Conservation (phyloP, 1,139 yeast species). For the Candida smagusa region DNA sequence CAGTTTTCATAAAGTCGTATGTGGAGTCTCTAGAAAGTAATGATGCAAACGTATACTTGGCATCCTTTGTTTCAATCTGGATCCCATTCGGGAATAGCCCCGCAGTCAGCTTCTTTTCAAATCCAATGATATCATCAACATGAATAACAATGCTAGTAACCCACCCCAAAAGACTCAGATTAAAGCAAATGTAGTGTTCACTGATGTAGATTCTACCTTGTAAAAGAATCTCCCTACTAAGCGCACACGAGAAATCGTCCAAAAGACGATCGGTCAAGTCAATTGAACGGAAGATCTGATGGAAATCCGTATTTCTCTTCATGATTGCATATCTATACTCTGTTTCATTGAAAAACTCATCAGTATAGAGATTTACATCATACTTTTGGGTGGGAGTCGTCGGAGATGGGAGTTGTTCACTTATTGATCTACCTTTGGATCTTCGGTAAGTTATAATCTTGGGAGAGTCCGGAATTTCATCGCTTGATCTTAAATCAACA, state of each 20-base stretch:
- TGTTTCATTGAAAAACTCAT: slow-evolving; percentile 33
- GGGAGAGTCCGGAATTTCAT: slow-evolving; percentile 26
- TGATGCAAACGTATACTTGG: slow-evolving; percentile 79
- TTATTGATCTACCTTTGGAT: slow-evolving; percentile 28
- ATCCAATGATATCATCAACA: slow-evolving; percentile 63
- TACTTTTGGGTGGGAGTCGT: slow-evolving; percentile 11
- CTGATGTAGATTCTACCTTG: slow-evolving; percentile 90
- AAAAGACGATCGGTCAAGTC: slow-evolving; percentile 70
- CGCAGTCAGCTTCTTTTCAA: slow-evolving; percentile 82
- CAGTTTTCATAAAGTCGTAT: slow-evolving; percentile 59
- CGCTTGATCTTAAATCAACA: background rate
- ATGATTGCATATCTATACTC: slow-evolving; percentile 57
- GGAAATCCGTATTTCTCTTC: slow-evolving; percentile 76
- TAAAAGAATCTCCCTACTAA: slow-evolving; percentile 81
- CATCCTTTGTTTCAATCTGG: slow-evolving; percentile 63
- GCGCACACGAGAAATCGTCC: slow-evolving; percentile 87
- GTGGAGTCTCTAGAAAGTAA: slow-evolving; percentile 81
- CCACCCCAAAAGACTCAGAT: slow-evolving; percentile 93
- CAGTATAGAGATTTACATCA: slow-evolving; percentile 36
- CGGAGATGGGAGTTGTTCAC: slow-evolving; percentile 20
- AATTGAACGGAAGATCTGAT: slow-evolving; percentile 64
- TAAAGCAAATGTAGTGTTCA: slow-evolving; percentile 78
- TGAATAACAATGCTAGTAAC: slow-evolving; percentile 77
- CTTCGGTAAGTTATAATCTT: slow-evolving; percentile 49
- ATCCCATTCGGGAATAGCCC: slow-evolving; percentile 93